Percentiles rank a stretch among this genome's conserved stretches.
phyloP scores from a whole-genome alignment of 495 filamentous ascomycete genomes.

The Xylaria curta region DNA sequence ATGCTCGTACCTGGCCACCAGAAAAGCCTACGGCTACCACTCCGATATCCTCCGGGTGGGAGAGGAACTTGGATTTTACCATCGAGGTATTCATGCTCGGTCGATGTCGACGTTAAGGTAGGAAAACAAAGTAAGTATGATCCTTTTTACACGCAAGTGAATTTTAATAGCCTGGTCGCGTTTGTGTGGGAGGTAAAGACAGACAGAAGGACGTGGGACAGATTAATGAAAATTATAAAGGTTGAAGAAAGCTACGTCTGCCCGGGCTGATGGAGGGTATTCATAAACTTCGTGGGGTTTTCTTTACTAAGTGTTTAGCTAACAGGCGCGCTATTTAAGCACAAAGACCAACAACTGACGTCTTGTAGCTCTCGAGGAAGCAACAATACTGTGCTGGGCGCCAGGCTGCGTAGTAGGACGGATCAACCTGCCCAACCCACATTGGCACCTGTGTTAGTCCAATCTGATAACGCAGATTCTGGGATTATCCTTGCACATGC shows the following conservation, averaged over 20 bases:
- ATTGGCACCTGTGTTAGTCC: constrained; percentile 12
- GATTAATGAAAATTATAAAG: background rate
- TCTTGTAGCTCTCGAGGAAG: background rate
- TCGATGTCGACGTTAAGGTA: background rate
- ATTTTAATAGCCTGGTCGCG: background rate
- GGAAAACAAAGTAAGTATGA: background rate
- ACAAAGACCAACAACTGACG: constrained; percentile 24
- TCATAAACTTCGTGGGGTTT: constrained; percentile 23
- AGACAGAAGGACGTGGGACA: background rate
- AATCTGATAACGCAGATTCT: constrained; percentile 25
- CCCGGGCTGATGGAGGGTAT: background rate
- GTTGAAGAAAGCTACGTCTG: background rate
- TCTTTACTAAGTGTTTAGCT: background rate
- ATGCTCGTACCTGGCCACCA: constrained; percentile 82
- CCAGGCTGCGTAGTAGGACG: background rate
- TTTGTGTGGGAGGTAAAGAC: background rate
- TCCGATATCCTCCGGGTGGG: constrained; percentile 77
- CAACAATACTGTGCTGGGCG: background rate
- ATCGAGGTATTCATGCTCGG: constrained; percentile 65
- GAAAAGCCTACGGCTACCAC: constrained; percentile 97
- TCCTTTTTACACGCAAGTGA: background rate
- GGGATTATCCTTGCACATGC: constrained; percentile 13
- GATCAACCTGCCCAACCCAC: constrained; percentile 18
- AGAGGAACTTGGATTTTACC: constrained; percentile 81
- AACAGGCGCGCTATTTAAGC: constrained; percentile 13